These are phyloP conservation scores for Nemania sp. DNA, from an alignment of 2,329 filamentous ascomycete species.

Conservation along the genomic window DNA sequence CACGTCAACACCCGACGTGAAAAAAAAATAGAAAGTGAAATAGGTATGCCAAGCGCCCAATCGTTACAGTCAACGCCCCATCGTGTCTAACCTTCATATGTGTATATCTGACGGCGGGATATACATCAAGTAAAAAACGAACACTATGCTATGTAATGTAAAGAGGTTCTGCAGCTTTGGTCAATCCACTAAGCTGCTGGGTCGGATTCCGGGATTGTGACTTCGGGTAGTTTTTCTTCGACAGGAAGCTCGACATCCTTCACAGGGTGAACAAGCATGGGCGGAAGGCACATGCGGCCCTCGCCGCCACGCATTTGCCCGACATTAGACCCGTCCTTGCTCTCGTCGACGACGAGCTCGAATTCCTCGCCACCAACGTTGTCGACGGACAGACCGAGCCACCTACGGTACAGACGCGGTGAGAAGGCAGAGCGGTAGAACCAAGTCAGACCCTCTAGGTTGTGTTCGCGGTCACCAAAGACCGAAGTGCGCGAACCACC, in stretches of 20 bases:
- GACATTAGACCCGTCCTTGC: constrained; percentile 62
- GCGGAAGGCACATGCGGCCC: constrained; percentile 90
- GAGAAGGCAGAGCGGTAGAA: constrained; percentile 91
- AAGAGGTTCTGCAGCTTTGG: constrained; percentile 3
- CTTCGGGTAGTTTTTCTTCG: constrained; percentile 64
- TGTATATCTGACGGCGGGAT: constrained; percentile 25
- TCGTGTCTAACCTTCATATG: constrained; percentile 16
- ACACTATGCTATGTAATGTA: constrained; percentile 26
- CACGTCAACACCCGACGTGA: background rate
- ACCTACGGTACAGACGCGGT: constrained; percentile 83
- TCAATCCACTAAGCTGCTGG: constrained; percentile 54
- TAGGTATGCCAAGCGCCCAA: constrained; percentile 29
- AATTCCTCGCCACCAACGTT: constrained; percentile 83
- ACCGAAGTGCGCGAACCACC: constrained; percentile 80
- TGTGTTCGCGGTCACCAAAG: constrained; percentile 88
- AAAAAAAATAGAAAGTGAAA: constrained; percentile 4
- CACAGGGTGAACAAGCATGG: constrained; percentile 89
- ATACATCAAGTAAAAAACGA: constrained; percentile 20
- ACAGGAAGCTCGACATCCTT: constrained; percentile 79
- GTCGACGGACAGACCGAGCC: constrained; percentile 85
- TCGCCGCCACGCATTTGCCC: constrained; percentile 73
- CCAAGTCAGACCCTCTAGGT: constrained; percentile 88
- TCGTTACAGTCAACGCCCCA: constrained; percentile 34
- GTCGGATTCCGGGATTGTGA: constrained; percentile 63
- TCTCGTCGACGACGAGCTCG: constrained; percentile 70